Percentiles rank a stretch among this genome's conserved stretches.
Conservation (phyloP, 2,329 filamentous ascomycete genomes). For the Penicillium vulpinum region DNA sequence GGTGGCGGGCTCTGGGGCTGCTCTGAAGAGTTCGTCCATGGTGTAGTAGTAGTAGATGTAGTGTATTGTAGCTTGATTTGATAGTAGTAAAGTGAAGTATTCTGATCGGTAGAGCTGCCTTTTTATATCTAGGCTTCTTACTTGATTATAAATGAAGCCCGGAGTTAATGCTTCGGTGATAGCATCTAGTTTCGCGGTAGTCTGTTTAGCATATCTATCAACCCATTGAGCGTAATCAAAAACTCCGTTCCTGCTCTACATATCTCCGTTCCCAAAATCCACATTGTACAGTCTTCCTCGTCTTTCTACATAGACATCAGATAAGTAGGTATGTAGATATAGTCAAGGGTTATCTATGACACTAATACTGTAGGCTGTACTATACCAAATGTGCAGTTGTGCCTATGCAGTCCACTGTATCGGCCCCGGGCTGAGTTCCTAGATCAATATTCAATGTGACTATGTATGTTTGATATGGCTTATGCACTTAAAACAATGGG, state of each 20-base stretch:
- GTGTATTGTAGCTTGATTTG: not conserved
- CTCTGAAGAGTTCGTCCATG: slow-evolving; percentile 34
- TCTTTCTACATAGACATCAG: not conserved
- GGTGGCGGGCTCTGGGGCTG: slow-evolving; percentile 56
- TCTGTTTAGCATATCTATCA: not conserved
- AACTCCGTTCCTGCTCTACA: not conserved
- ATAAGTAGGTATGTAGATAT: not conserved
- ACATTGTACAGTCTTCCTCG: not conserved
- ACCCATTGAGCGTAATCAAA: not conserved
- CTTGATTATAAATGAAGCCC: not conserved
- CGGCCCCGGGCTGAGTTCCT: too few relatives aligned
- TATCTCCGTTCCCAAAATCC: not conserved
- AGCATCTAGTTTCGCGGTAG: not conserved
- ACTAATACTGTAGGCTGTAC: not conserved
- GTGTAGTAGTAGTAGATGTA: not conserved
- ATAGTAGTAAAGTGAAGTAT: not conserved
- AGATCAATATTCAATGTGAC: not conserved
- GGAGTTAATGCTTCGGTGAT: not conserved
- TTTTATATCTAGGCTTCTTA: not conserved
- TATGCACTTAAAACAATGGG: not conserved
- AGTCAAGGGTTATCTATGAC: not conserved
- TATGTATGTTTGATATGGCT: not conserved
- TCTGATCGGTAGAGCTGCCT: not conserved
- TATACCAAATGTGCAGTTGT: not conserved
- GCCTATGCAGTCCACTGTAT: not conserved